Conservation (phyloP, 1,284 basidiomycete genomes). For the Heliocybe sulcata region DNA sequence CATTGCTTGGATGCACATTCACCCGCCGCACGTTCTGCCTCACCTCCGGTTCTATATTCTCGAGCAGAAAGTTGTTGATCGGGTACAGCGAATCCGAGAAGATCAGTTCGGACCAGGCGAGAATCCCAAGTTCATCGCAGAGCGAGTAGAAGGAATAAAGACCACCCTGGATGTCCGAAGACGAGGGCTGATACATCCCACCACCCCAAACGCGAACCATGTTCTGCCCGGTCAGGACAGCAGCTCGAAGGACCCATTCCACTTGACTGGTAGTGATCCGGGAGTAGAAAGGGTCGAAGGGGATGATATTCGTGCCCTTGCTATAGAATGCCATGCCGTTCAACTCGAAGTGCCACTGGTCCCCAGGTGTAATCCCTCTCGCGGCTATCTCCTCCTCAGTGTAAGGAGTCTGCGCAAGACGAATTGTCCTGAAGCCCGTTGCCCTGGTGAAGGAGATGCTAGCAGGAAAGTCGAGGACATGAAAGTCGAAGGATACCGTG, state of each 20-base stretch:
- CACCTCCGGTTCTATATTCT: constrained; percentile 48
- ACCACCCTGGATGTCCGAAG: constrained; percentile 33
- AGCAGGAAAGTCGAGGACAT: background rate
- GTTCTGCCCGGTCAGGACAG: constrained; percentile 47
- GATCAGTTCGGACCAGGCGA: constrained; percentile 61
- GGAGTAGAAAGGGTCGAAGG: constrained; percentile 53
- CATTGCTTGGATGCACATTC: constrained; percentile 51
- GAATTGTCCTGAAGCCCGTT: constrained; percentile 53
- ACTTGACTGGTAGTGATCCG: constrained; percentile 42
- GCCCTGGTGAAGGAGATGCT: constrained; percentile 26
- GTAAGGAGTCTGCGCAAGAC: constrained; percentile 42
- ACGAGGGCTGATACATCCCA: constrained; percentile 42
- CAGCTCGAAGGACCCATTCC: constrained; percentile 50
- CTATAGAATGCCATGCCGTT: constrained; percentile 51
- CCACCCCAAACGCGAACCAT: constrained; percentile 59
- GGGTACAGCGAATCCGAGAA: constrained; percentile 55
- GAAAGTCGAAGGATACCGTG: constrained; percentile 25
- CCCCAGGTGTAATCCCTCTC: constrained; percentile 47
- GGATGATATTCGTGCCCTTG: constrained; percentile 50
- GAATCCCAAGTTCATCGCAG: constrained; percentile 57
- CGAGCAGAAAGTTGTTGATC: constrained; percentile 44
- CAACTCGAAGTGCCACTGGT: constrained; percentile 53
- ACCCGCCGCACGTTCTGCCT: constrained; percentile 49
- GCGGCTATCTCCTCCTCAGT: constrained; percentile 32
- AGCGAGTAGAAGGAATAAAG: constrained; percentile 50